phyloP scores from a whole-genome alignment of 2,329 filamentous ascomycete species.

The Lasiodiplodia gonubiensis region DNA sequence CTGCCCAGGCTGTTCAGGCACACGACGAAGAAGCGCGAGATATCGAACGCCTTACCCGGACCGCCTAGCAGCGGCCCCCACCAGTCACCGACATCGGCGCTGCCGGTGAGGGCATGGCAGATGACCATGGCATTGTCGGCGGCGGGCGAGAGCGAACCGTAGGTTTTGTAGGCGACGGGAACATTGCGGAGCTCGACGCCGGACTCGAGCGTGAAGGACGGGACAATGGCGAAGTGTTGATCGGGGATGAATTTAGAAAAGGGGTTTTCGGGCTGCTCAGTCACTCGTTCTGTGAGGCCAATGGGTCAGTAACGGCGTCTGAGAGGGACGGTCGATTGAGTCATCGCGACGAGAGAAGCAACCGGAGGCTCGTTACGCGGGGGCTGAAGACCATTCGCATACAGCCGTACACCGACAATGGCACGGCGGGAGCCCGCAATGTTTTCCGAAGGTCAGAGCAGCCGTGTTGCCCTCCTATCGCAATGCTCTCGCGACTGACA shows the following conservation, averaged over 20 bases:
- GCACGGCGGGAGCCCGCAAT: no score
- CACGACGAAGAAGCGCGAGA: conserved; percentile 81
- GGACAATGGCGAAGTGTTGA: conserved; percentile 84
- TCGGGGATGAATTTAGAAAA: conserved; percentile 85
- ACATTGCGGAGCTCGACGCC: conserved; percentile 82
- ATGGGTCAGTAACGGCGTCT: conserved; percentile 6
- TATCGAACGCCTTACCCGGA: conserved; percentile 79
- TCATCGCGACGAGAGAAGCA: conserved; percentile 1
- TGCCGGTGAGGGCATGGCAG: conserved; percentile 85
- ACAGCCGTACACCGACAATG: not conserved
- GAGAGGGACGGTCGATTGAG: not conserved
- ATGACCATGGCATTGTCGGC: conserved; percentile 69
- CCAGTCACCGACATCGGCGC: conserved; percentile 85
- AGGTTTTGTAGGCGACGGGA: conserved; percentile 68
- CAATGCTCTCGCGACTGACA: not conserved
- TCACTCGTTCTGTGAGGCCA: conserved; percentile 11
- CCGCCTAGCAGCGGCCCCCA: conserved; percentile 84
- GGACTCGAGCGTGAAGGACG: conserved; percentile 90
- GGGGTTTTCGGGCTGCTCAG: conserved; percentile 82
- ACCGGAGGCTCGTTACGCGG: not conserved
- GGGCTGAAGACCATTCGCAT: not conserved
- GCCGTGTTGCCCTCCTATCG: not conserved
- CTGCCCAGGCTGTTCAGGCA: conserved; percentile 87
- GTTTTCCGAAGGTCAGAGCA: not conserved
- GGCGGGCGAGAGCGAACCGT: conserved; percentile 61